A percentile compares a stretch with the other conserved stretches of the same genome.
These are phyloP conservation scores for Floccularia luteovirens DNA, from an alignment of 768 basidiomycete genomes.

Conservation along the genomic window DNA sequence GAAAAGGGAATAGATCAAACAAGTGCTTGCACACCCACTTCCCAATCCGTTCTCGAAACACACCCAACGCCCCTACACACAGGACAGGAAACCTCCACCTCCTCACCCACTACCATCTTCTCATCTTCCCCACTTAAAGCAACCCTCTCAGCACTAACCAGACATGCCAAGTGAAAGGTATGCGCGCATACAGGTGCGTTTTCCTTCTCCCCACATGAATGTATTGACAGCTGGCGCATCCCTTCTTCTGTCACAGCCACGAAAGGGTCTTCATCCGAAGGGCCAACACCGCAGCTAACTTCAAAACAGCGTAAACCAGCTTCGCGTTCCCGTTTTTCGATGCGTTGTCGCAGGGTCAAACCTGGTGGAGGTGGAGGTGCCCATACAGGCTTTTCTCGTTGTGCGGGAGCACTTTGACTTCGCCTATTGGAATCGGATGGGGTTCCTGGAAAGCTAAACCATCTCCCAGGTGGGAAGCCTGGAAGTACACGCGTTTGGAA, in stretches of 20 bases:
- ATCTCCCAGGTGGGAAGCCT: too few relatives aligned
- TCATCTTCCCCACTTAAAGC: constrained; percentile 54
- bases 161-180: constrained; percentile 63
- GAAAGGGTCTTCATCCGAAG: constrained; percentile 64
- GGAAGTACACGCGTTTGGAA: too few relatives aligned
- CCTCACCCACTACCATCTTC: constrained; percentile 25
- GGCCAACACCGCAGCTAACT: constrained; percentile 66
- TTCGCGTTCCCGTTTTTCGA: constrained; percentile 69
- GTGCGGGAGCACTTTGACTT: not conserved
- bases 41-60: constrained; percentile 57
- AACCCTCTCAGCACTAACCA: constrained; percentile 62
- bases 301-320: constrained; percentile 68
- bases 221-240: constrained; percentile 31
- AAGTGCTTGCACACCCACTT: constrained; percentile 27
- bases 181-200: constrained; percentile 44
- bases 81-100: constrained; percentile 68
- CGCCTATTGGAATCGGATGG: not conserved
- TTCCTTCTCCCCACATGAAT: constrained; percentile 11
- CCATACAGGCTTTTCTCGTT: constrained; percentile 41
- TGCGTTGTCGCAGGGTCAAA: constrained; percentile 60
- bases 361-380: constrained; percentile 57
- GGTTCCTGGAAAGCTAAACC: not conserved
- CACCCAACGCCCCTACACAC: constrained; percentile 61
- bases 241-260: constrained; percentile 19
- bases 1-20: too few relatives aligned